A percentile compares a stretch with the other conserved stretches of the same genome.
These are phyloP conservation scores for Brassica balearica DNA, from an alignment of 441 rosid species.

Conservation along the genomic window DNA sequence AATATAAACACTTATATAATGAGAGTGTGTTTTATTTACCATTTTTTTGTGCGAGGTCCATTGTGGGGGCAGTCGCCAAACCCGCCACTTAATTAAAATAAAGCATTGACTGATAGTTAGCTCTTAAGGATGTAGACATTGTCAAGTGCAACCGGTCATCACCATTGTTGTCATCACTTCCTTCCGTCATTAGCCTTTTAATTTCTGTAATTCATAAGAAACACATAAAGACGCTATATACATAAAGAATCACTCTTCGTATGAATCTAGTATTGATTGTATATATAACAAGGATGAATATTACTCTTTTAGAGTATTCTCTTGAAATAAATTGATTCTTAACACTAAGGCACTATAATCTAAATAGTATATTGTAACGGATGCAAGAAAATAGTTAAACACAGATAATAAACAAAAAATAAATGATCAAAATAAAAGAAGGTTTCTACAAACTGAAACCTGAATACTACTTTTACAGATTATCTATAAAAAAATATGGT, in stretches of 20 bases:
- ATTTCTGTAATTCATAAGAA: neutral
- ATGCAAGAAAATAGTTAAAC: neutral
- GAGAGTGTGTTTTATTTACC: neutral
- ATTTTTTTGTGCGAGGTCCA: neutral
- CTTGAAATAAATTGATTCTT: neutral
- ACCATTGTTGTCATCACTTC: neutral
- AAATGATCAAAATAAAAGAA: neutral
- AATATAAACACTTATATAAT: neutral
- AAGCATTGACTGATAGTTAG: neutral
- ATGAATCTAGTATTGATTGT: too few species aligned
- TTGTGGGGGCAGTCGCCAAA: constrained; percentile 1
- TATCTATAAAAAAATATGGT: neutral
- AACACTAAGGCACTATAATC: neutral
- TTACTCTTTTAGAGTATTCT: neutral
- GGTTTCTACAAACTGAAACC: neutral
- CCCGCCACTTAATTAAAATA: neutral
- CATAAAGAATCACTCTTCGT: too few species aligned
- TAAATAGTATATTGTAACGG: neutral
- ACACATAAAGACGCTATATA: neutral
- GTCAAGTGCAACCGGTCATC: neutral
- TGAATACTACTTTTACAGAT: neutral
- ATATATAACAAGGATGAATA: neutral
- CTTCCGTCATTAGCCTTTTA: neutral
- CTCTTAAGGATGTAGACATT: neutral
- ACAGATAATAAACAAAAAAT: neutral